Conservation (phyloP, 345 rosid species). For the Eutrema japonicum region DNA sequence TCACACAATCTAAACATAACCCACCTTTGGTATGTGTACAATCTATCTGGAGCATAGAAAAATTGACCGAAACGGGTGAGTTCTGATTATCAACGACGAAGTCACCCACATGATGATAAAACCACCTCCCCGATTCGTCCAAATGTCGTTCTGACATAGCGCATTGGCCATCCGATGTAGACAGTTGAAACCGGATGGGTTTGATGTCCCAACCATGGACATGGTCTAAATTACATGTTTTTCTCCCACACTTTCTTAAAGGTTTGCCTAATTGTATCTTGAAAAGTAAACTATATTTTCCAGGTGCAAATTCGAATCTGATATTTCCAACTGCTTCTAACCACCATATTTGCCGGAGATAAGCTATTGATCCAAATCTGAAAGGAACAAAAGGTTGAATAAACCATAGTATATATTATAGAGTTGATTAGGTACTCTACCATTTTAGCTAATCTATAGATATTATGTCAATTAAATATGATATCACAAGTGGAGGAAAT, state of each 20-base stretch:
- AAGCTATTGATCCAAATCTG: slow-evolving; percentile 72
- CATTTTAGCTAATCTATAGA: not conserved
- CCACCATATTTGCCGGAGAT: slow-evolving; percentile 99
- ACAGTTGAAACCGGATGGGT: slow-evolving; percentile 74
- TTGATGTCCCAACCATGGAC: slow-evolving; percentile 91
- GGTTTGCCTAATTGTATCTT: slow-evolving; percentile 74
- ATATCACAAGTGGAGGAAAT: slow-evolving; percentile 30
- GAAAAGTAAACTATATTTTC: slow-evolving; percentile 72
- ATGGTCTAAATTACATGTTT: slow-evolving; percentile 64
- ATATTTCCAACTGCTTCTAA: slow-evolving; percentile 78
- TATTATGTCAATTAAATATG: not conserved
- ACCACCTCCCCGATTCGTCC: slow-evolving; percentile 67
- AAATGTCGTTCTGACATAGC: slow-evolving; percentile 60
- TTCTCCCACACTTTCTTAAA: slow-evolving; percentile 62
- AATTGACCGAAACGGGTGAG: slow-evolving; percentile 55
- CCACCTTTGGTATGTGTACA: slow-evolving; percentile 99
- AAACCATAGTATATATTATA: not conserved
- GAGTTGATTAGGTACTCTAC: not conserved
- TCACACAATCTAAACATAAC: slow-evolving; percentile 75
- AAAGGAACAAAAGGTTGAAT: not conserved
- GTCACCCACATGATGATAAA: slow-evolving; percentile 74
- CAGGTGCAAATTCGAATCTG: slow-evolving; percentile 74
- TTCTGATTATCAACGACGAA: slow-evolving; percentile 56
- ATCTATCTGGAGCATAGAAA: slow-evolving; percentile 92
- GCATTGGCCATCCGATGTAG: slow-evolving; percentile 73